These are phyloP conservation scores for Diaporthe ampelina DNA, from an alignment of 2,329 filamentous ascomycete genomes.

Conservation along the genomic window DNA sequence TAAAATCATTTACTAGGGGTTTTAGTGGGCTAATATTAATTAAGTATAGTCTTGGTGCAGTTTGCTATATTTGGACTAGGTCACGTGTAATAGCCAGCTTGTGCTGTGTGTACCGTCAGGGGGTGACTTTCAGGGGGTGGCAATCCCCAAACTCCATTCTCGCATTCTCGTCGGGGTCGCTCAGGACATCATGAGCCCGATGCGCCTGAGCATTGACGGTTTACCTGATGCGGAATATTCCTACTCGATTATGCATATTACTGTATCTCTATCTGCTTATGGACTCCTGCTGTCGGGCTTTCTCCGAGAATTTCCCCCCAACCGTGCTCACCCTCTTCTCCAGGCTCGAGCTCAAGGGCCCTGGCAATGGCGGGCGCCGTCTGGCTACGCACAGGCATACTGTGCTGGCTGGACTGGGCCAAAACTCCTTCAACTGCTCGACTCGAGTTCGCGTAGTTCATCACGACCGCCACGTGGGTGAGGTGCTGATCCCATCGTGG, in stretches of 20 bases:
- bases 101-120: no score
- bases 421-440: not conserved
- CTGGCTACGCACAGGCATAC: not conserved
- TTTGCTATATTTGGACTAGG: no score
- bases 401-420: not conserved
- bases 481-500: not conserved
- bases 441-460: not conserved
- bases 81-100: no score
- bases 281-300: constrained; percentile 17
- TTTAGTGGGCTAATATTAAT: no score
- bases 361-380: constrained; percentile 28
- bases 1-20: no score
- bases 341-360: constrained; percentile 13
- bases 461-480: constrained; percentile 13
- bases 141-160: no score
- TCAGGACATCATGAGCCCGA: not conserved
- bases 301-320: constrained; percentile 32
- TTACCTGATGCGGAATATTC: not conserved
- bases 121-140: no score
- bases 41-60: no score
- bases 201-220: not conserved
- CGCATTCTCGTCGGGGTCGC: not conserved
- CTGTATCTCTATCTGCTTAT: not conserved
- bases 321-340: constrained; percentile 30
- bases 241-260: constrained; percentile 6